These are phyloP conservation scores for Alternaria angustiovoidea DNA, from an alignment of 2,329 filamentous ascomycete species.

Conservation along the genomic window DNA sequence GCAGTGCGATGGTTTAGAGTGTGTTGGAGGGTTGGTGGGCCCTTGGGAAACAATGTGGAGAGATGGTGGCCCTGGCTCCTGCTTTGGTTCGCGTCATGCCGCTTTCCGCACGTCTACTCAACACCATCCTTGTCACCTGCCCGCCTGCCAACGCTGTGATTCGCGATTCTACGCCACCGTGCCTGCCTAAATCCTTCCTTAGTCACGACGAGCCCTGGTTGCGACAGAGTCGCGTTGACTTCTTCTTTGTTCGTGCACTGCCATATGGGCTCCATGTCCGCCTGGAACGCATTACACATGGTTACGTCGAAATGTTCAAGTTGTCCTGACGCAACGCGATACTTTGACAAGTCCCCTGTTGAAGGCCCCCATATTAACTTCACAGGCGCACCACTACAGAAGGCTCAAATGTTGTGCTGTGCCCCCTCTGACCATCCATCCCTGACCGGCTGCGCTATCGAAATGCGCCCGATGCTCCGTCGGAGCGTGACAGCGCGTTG, in stretches of 20 bases:
- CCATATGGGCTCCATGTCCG: background rate
- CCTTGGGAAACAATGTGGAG: slow-evolving; percentile 18
- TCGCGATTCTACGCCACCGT: slow-evolving; percentile 6
- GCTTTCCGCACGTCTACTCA: slow-evolving; percentile 6
- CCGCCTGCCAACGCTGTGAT: slow-evolving; percentile 7
- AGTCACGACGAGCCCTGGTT: background rate
- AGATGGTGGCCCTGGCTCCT: slow-evolving; percentile 16
- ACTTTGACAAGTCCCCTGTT: background rate
- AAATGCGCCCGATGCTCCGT: background rate
- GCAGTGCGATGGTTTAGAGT: slow-evolving; percentile 5
- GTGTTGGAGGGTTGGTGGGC: slow-evolving; percentile 11
- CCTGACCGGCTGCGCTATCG: slow-evolving; percentile 1
- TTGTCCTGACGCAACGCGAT: too few species aligned
- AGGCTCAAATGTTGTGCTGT: background rate
- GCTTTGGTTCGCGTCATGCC: slow-evolving; percentile 11
- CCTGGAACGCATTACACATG: background rate
- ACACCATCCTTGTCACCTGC: slow-evolving; percentile 9
- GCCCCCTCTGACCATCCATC: slow-evolving; percentile 1
- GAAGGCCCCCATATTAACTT: background rate
- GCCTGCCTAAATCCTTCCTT: slow-evolving; percentile 8
- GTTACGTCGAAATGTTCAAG: background rate
- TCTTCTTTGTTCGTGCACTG: background rate
- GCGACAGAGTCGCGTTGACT: background rate
- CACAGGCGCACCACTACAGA: background rate
- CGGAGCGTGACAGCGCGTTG: background rate